Base-by-base conservation (phyloP, 192 early-diverging fungal genomes). In the Coemansia sp. region DNA sequence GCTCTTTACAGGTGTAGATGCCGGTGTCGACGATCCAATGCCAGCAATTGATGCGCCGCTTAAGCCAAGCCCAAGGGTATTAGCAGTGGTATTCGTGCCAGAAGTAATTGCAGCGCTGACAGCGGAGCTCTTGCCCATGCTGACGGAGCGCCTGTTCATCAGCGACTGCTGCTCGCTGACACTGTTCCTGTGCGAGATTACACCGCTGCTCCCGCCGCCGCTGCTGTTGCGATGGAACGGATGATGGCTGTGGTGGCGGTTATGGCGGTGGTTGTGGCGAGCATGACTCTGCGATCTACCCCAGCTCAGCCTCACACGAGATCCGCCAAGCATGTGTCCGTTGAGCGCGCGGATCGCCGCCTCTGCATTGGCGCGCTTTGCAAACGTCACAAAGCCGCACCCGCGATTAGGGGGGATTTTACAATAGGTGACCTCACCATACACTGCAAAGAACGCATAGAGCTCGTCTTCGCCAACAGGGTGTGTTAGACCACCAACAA, bases 351-450 rank as follows among this genome's bases (percentile, higher is more conserved):
- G 84, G 69, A 99, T 95, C 12, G 97, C 95, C 67, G 88, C 85
- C 73, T 96, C 95, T 32, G 97, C 97, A 69, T 87, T 85, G 41
- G 88, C 84, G 16, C 92, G 85, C 66, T 92, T 88, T 36, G 88
- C 88, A 76, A 88, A 99, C 58, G 93, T 92, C 39, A 99, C 95
- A 85, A 99, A 99, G 9, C 94, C 97, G 74, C 97, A 99, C 12
- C 93, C 92, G 68, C 95, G 95, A 57, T 94, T 94, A 15, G 90
- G 87, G 41, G 97, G 96, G 62, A 99, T 97, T 76, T 97, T 97
- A 68, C 93, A 91, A 81, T 97, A 93, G 0, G 87, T 87, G 54
- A 99, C 95, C 41, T 93, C 94, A 40, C 97, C 97, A 86, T 94
- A 96, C 40, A 87, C 85, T 13, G 87, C 78, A 78, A 99, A 99